These are phyloP conservation scores for Thermomyces lanuginosus DNA, from an alignment of 2,329 filamentous ascomycete genomes.

Conservation along the genomic window DNA sequence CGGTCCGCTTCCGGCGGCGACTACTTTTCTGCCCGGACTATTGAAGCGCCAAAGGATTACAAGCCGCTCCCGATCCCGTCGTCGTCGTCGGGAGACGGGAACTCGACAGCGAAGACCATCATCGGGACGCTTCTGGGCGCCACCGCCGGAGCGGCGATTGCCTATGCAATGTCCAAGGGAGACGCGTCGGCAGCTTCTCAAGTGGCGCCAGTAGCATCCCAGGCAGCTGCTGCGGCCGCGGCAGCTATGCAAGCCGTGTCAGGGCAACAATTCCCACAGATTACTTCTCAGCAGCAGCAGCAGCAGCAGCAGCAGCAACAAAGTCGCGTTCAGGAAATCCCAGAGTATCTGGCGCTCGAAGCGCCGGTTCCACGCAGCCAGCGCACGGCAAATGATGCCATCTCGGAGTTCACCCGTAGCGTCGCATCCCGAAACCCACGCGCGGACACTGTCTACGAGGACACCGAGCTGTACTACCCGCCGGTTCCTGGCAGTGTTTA, in stretches of 20 bases:
- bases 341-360: conserved; percentile 18
- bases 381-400: conserved; percentile 13
- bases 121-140: conserved; percentile 64
- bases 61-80: conserved; percentile 2
- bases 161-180: conserved; percentile 55
- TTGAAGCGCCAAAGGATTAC: too few species aligned
- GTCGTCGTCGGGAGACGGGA: conserved; percentile 21
- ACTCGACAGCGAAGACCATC: conserved; percentile 41
- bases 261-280: conserved; percentile 2
- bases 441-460: conserved; percentile 27
- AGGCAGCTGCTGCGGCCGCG: conserved; percentile 13
- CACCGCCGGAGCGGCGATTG: conserved; percentile 58
- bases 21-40: conserved; percentile 9
- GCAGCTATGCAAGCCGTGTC: conserved; percentile 9
- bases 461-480: conserved; percentile 16
- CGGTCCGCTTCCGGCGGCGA: conserved; percentile 13
- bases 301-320: conserved; percentile 1
- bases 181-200: conserved; percentile 24
- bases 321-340: conserved; percentile 11
- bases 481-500: conserved; percentile 10
- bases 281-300: conserved; percentile 8
- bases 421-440: conserved; percentile 24
- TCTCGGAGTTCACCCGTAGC: conserved; percentile 19
- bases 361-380: conserved; percentile 13
- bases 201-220: conserved; percentile 9